Evolutionary conservation across 202 grass and related monocot genomes (phyloP).

Genomic region (Digitaria exilis): DNA sequence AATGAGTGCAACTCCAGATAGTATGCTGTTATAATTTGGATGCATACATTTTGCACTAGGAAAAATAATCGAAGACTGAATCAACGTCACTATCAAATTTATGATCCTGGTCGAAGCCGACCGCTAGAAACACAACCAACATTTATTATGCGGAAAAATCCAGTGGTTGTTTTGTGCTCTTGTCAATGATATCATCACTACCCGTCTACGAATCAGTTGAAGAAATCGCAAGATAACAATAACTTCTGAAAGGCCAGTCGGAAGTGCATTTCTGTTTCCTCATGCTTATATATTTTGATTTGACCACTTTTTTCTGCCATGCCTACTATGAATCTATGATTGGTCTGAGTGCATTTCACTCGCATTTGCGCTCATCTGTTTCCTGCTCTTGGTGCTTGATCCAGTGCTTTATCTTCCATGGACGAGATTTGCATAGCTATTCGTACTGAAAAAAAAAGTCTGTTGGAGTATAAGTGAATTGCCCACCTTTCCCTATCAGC

Average conservation of each 20-base stretch:
- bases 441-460: not conserved
- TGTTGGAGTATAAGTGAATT: too few species aligned
- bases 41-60: not conserved
- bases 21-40: not conserved
- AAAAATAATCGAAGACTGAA: not conserved
- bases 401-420: not conserved
- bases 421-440: not conserved
- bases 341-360: not conserved
- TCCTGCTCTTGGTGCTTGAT: not conserved
- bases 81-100: slow-evolving; percentile 27
- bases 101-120: slow-evolving; percentile 32
- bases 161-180: not conserved
- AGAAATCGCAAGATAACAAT: slow-evolving; percentile 22
- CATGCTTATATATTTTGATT: not conserved
- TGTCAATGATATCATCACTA: slow-evolving; percentile 28
- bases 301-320: not conserved
- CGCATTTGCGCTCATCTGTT: not conserved
- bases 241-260: not conserved
- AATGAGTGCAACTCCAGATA: not conserved
- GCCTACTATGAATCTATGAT: not conserved
- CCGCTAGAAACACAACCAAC: not conserved
- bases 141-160: slow-evolving; percentile 39
- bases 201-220: slow-evolving; percentile 29
- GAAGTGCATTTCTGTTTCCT: not conserved
- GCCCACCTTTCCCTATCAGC: too few species aligned